phyloP scores from a whole-genome alignment of 2,329 filamentous ascomycete genomes.

The Verticillium isaacii region DNA sequence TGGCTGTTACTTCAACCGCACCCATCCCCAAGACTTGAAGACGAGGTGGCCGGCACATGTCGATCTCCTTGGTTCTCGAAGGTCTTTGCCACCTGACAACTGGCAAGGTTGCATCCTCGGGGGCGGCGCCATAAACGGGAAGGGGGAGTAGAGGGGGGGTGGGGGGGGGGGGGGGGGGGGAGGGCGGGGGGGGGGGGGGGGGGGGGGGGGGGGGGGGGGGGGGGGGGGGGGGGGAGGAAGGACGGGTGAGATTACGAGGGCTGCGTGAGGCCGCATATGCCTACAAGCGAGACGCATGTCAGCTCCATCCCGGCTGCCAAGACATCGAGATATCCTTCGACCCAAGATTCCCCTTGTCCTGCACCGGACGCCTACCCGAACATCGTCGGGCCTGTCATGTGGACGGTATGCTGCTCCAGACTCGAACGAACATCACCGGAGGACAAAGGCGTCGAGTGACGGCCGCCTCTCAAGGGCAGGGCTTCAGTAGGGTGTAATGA shows the following conservation, averaged over 20 bases:
- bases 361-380: not conserved
- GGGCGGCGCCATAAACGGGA: not conserved
- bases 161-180: too few relatives aligned
- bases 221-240: too few relatives aligned
- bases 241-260: not conserved
- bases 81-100: too few relatives aligned
- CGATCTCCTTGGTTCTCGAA: too few relatives aligned
- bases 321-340: not conserved
- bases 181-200: too few relatives aligned
- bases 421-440: not conserved
- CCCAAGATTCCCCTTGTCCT: not conserved
- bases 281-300: not conserved
- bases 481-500: not conserved
- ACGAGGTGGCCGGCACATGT: too few relatives aligned
- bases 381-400: not conserved
- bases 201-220: too few relatives aligned
- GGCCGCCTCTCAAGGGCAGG: not conserved
- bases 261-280: not conserved
- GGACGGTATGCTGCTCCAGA: not conserved
- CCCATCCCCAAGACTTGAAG: too few relatives aligned
- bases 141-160: too few relatives aligned
- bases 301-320: not conserved
- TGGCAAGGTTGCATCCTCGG: not conserved
- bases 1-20: too few relatives aligned
- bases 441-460: not conserved